Conservation (phyloP, 306 rosid genomes). For the Ammopiptanthus mongolicus region DNA sequence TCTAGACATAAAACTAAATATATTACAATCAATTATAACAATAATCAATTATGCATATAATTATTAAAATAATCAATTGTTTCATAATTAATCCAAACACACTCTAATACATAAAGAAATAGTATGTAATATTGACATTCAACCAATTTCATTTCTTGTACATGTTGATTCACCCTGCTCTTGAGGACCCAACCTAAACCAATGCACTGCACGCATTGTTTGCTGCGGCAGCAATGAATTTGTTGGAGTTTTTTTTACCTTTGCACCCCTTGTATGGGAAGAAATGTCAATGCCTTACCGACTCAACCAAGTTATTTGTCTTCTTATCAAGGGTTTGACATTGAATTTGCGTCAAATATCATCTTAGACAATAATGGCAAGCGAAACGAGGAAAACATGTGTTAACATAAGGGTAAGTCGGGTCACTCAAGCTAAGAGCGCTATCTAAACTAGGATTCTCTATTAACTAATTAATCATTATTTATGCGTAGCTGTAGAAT, state of each 20-base stretch:
- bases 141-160: background rate
- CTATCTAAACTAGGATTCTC: background rate
- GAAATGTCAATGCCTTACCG: background rate
- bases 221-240: background rate
- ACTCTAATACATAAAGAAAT: background rate
- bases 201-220: background rate
- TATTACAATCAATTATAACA: no score
- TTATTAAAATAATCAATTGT: no score
- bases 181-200: background rate
- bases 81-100: no score
- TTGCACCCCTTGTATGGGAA: background rate
- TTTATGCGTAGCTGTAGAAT: background rate
- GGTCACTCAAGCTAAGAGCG: slow-evolving; percentile 1
- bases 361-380: background rate
- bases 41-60: no score
- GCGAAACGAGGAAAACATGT: slow-evolving; percentile 7
- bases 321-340: slow-evolving; percentile 12
- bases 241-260: background rate
- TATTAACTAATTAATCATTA: background rate
- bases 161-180: background rate
- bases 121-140: background rate
- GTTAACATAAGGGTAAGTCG: background rate
- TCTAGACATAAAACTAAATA: no score
- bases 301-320: slow-evolving; percentile 26
- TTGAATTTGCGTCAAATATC: background rate